Evolutionary conservation across 2,329 filamentous ascomycete genomes (phyloP).

Genomic region (Cercospora beticola): DNA sequence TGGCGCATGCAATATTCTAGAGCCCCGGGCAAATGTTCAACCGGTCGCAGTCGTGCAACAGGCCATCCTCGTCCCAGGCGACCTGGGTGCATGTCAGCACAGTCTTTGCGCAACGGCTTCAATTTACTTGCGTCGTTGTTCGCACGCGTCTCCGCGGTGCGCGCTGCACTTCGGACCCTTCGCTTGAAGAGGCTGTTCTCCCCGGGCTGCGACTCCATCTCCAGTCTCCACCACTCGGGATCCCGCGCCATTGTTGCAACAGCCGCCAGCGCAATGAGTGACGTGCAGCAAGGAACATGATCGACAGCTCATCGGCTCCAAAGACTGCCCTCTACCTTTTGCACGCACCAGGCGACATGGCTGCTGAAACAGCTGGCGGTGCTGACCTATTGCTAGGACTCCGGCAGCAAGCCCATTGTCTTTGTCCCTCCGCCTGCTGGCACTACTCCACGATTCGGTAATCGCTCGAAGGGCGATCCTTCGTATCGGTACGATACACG

Average conservation of each 20-base stretch:
- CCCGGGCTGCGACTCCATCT: not conserved
- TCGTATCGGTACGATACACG: slow-evolving; percentile 17
- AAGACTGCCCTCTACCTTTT: not conserved
- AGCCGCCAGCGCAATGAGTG: slow-evolving; percentile 7
- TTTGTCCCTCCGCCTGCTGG: slow-evolving; percentile 1
- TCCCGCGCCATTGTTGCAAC: not conserved
- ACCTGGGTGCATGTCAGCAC: not conserved
- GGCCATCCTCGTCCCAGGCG: not conserved
- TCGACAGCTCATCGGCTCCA: not conserved
- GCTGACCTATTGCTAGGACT: not conserved
- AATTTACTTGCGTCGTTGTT: slow-evolving; percentile 17
- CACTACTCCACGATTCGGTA: not conserved
- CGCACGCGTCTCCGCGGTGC: not conserved
- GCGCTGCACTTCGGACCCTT: slow-evolving; percentile 4
- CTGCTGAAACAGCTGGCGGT: slow-evolving; percentile 11
- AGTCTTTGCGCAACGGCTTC: slow-evolving; percentile 4
- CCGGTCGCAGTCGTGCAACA: slow-evolving; percentile 3
- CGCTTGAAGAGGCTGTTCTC: not conserved
- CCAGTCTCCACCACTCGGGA: slow-evolving; percentile 2
- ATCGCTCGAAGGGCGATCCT: slow-evolving; percentile 6
- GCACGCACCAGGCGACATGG: not conserved
- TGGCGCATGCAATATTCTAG: not conserved
- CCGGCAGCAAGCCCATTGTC: slow-evolving; percentile 3
- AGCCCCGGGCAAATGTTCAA: slow-evolving; percentile 1
- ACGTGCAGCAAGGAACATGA: slow-evolving; percentile 17